Conservation (phyloP, 23 red algal genomes). For the Porphyridium purpureum region DNA sequence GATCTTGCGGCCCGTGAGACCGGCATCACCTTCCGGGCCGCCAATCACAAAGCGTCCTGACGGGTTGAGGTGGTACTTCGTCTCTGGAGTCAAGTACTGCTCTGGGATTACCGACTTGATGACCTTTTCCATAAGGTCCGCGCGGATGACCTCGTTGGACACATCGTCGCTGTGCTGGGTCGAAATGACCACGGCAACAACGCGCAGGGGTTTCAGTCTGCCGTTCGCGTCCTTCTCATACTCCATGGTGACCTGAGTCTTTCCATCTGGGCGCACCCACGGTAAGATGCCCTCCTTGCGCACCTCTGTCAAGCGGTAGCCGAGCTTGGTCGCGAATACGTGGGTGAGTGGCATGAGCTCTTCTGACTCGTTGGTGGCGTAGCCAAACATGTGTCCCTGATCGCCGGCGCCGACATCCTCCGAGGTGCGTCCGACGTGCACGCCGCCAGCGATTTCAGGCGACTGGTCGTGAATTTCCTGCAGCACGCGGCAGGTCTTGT, state of each 20-base stretch:
- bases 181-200: slow-evolving; percentile 81
- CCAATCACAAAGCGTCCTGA: slow-evolving; percentile 91
- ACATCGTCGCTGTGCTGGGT: slow-evolving; percentile 81
- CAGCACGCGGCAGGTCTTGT: slow-evolving; percentile 92
- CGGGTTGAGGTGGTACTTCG: slow-evolving; percentile 91
- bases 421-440: slow-evolving; percentile 60
- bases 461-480: slow-evolving; percentile 82
- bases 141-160: slow-evolving; percentile 79
- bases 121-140: slow-evolving; percentile 88
- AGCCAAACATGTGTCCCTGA: slow-evolving; percentile 98
- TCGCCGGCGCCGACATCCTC: slow-evolving; percentile 89
- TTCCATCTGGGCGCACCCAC: slow-evolving; percentile 88
- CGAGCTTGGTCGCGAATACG: slow-evolving; percentile 78
- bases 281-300: slow-evolving; percentile 87
- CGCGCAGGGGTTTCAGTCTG: slow-evolving; percentile 63
- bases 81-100: slow-evolving; percentile 67
- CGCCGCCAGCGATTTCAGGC: slow-evolving; percentile 82
- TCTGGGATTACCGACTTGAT: slow-evolving; percentile 88
- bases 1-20: slow-evolving; percentile 97
- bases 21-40: slow-evolving; percentile 91
- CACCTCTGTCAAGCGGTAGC: slow-evolving; percentile 72
- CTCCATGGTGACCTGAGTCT: slow-evolving; percentile 98
- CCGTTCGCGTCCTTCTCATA: slow-evolving; percentile 60
- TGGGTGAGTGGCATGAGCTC: slow-evolving; percentile 84
- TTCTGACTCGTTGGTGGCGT: slow-evolving; percentile 76